Evolutionary conservation across 108 stramenopile genomes (phyloP), one percentile per base, ranked within the genome.

Genomic region (Nannochloropsis salina): DNA sequence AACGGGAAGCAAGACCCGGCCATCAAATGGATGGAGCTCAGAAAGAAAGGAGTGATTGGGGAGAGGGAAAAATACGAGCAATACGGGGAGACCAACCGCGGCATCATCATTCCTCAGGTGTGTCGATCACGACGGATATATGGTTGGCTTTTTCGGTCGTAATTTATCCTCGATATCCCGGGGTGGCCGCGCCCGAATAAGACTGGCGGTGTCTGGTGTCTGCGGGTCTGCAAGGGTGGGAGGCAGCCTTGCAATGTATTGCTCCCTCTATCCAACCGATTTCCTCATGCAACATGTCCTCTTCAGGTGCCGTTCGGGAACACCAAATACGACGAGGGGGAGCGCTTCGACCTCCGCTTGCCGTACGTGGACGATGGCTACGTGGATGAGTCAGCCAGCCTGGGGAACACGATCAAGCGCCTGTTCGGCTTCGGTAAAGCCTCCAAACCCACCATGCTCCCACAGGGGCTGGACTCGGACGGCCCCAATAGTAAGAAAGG

Each of bases 301-400:
- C n/a, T 74, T 15, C 61, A 74, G 61, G 61, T 74, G 20, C 61
- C 92, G 44, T 96, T 96, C 88, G 96, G 95, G 31, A 94, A 95
- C 8, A 95, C 95, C 20, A 95, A 96, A 91, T 98, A 92, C 93
- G 97, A 98, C 89, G 96, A 96, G 86, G 97, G 97, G 5, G 97
- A 95, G 61, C 92, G 96, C 18, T 97, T 97, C 89, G 96, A 97
- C 90, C 90, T 97, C 74, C 91, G 96, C 81, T 89, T 97, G 61
- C 96, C 96, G 18, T 97, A 96, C 92, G 96, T 94, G 45, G 95
- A 97, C 85, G 95, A 95, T 91, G 96, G 95, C 44, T 96, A 94
- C 85, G 95, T 94, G 18, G 81, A 41, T 21, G 81, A 41, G 6
- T 41, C 81, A 2, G 22, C 40, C 22, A 81, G 40, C 41, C 12